These are phyloP conservation scores for Tanozyma kutaoensis DNA, from an alignment of 805 yeast species.

Conservation along the genomic window DNA sequence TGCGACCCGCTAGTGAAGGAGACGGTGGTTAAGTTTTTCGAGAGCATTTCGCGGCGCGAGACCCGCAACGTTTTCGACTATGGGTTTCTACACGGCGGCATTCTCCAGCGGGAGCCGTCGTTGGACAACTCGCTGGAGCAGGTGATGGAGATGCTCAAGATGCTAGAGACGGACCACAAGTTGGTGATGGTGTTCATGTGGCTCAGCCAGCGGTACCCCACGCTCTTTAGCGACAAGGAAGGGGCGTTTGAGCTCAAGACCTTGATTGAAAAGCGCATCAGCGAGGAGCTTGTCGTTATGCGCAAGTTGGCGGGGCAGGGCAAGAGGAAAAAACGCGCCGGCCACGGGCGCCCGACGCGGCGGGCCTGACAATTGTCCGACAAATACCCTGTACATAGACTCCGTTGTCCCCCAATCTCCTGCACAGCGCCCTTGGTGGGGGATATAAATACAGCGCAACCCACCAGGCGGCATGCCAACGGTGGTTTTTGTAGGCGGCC, in stretches of 20 bases:
- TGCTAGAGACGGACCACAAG: slow-evolving; percentile 56
- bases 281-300: slow-evolving; percentile 28
- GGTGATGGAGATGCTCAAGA: slow-evolving; percentile 10
- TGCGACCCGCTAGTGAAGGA: slow-evolving; percentile 23
- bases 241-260: slow-evolving; percentile 60
- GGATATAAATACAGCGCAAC: no score
- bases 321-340: no score
- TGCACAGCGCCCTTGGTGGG: no score
- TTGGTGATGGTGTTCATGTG: slow-evolving; percentile 61
- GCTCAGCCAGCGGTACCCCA: slow-evolving; percentile 82
- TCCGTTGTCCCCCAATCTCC: no score
- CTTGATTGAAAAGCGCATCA: slow-evolving; percentile 51
- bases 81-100: slow-evolving; percentile 13
- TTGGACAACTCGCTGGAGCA: slow-evolving; percentile 7
- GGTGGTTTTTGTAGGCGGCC: slow-evolving; percentile 74
- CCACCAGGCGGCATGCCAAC: no score
- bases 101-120: slow-evolving; percentile 10
- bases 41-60: slow-evolving; percentile 39
- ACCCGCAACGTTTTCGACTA: slow-evolving; percentile 47
- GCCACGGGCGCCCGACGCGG: no score
- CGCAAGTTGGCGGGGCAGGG: slow-evolving; percentile 1
- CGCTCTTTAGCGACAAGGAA: slow-evolving; percentile 61
- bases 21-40: slow-evolving; percentile 30
- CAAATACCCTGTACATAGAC: no score
- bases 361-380: no score